Conservation (phyloP, 2,329 filamentous ascomycete genomes). For the Cercospora sojina region DNA sequence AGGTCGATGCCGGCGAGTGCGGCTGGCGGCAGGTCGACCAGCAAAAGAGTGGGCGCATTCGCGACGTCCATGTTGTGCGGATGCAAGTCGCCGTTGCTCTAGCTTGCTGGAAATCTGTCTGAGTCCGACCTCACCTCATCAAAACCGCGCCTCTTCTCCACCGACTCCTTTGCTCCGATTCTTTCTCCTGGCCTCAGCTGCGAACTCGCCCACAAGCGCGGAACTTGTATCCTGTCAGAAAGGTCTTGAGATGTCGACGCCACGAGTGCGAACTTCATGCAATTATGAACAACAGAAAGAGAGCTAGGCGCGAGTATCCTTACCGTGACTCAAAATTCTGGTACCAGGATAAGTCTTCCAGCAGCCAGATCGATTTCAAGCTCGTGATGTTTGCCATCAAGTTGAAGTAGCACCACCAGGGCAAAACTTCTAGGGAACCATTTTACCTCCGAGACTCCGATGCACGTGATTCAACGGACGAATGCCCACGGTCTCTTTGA, state of each 20-base stretch:
- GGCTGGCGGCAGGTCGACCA: conserved; percentile 47
- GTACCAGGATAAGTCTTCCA: background rate
- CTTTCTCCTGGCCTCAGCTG: background rate
- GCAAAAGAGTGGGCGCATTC: conserved; percentile 36
- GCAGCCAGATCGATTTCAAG: background rate
- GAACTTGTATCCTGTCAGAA: background rate
- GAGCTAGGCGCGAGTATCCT: background rate
- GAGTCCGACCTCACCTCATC: background rate
- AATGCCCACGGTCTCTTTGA: background rate
- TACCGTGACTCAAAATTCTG: background rate
- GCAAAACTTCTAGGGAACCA: background rate
- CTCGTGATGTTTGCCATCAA: background rate
- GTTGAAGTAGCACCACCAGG: background rate
- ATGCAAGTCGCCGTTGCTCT: background rate
- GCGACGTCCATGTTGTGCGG: conserved; percentile 28
- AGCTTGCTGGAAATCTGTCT: background rate
- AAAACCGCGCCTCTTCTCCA: background rate
- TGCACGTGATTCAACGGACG: background rate
- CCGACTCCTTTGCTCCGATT: background rate
- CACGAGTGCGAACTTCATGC: background rate
- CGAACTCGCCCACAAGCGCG: background rate
- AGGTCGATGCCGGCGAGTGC: conserved; percentile 56
- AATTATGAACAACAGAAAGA: background rate
- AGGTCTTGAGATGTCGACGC: background rate
- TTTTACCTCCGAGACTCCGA: background rate